Percentiles rank a stretch among this genome's conserved stretches.
phyloP scores from a whole-genome alignment of 2,329 filamentous ascomycete species.

The Penicillium sp. region DNA sequence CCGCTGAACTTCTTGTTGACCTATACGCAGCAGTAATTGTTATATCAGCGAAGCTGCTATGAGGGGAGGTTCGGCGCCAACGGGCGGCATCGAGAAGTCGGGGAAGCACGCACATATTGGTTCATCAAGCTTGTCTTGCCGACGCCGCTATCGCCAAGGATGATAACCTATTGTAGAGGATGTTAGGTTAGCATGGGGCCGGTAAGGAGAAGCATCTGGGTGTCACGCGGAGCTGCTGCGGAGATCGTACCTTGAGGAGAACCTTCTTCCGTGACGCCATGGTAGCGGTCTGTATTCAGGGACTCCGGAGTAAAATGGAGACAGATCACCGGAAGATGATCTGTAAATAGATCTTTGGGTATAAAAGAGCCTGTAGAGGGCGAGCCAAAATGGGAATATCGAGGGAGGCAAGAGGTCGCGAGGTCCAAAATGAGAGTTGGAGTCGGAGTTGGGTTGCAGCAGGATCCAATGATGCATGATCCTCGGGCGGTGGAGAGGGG shows the following conservation, averaged over 20 bases:
- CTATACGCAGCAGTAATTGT: constrained; percentile 54
- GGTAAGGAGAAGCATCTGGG: constrained; percentile 3
- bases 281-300: constrained; percentile 28
- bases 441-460: constrained; percentile 38
- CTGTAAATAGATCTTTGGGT: constrained; percentile 3
- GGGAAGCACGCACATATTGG: constrained; percentile 83
- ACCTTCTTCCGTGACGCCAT: constrained; percentile 91
- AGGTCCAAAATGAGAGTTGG: constrained; percentile 17
- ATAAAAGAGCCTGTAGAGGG: constrained; percentile 3
- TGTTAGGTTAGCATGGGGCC: constrained; percentile 18
- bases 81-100: not conserved
- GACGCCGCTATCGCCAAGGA: constrained; percentile 97
- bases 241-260: constrained; percentile 74
- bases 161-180: constrained; percentile 76
- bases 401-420: constrained; percentile 2
- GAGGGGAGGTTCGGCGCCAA: constrained; percentile 15
- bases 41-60: constrained; percentile 25
- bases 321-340: not conserved
- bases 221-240: constrained; percentile 23
- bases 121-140: constrained; percentile 99
- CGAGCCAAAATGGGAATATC: not conserved
- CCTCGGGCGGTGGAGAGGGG: constrained; percentile 39
- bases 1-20: constrained; percentile 99
- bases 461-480: constrained; percentile 42
- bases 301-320: not conserved